Conservation (phyloP, 768 basidiomycete species). For the Tephrocybe rancida region DNA sequence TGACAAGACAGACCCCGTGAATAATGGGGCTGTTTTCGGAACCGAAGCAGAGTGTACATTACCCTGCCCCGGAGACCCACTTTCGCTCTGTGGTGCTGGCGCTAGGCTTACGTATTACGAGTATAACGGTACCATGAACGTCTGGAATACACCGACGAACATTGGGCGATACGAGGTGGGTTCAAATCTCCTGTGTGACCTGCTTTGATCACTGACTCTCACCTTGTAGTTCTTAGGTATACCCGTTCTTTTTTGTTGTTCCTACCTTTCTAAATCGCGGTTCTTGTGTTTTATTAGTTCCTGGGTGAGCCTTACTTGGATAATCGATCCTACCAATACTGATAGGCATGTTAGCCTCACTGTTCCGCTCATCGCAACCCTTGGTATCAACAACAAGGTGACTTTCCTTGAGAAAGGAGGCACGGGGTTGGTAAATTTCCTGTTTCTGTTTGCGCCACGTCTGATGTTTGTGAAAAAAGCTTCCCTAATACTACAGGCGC, state of each 20-base stretch:
- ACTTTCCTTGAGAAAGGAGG: slow-evolving; percentile 77
- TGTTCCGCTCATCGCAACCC: slow-evolving; percentile 72
- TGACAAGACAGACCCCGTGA: slow-evolving; percentile 57
- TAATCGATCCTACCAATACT: neutral
- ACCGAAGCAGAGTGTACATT: slow-evolving; percentile 45
- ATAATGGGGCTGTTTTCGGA: slow-evolving; percentile 38
- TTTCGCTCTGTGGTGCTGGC: slow-evolving; percentile 67
- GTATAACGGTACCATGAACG: slow-evolving; percentile 53
- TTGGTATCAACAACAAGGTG: slow-evolving; percentile 83
- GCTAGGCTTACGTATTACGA: slow-evolving; percentile 55
- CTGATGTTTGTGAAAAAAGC: slow-evolving; percentile 24
- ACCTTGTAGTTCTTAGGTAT: slow-evolving; percentile 46
- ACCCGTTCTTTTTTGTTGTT: slow-evolving; percentile 13
- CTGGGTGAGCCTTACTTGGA: slow-evolving; percentile 40
- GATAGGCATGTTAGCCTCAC: slow-evolving; percentile 48
- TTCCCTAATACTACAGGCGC: slow-evolving; percentile 72
- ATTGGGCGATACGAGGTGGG: slow-evolving; percentile 73
- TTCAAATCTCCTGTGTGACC: neutral
- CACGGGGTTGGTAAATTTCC: slow-evolving; percentile 45
- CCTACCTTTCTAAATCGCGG: neutral
- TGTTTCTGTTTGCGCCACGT: neutral
- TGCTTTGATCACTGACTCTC: slow-evolving; percentile 6
- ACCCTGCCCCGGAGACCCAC: slow-evolving; percentile 71
- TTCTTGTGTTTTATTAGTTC: slow-evolving; percentile 31
- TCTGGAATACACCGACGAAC: slow-evolving; percentile 67